A percentile compares a stretch with the other conserved stretches of the same genome.
phyloP scores from a whole-genome alignment of 352 stramenopile genomes.

The Globisporangium acanthophoron region DNA sequence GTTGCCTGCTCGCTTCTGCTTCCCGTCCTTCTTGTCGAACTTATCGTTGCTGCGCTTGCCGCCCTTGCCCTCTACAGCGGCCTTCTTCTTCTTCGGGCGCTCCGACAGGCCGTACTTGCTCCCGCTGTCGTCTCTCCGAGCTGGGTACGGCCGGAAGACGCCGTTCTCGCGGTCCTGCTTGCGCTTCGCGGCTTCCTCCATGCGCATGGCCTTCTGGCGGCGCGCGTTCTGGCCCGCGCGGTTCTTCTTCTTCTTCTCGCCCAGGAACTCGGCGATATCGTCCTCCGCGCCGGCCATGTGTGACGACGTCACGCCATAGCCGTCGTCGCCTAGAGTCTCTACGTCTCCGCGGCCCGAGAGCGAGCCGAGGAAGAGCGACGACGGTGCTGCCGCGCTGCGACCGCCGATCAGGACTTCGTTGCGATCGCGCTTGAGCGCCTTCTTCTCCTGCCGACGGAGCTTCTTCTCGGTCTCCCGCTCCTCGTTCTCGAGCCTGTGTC shows the following conservation, averaged over 20 bases:
- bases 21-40: constrained; percentile 5
- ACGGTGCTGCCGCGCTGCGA: constrained; percentile 43
- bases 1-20: constrained; percentile 10
- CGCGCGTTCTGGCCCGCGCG: constrained; percentile 70
- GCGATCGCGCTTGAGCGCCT: constrained; percentile 43
- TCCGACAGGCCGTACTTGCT: constrained; percentile 75
- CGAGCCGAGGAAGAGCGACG: constrained; percentile 72
- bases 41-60: neutral
- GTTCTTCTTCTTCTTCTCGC: constrained; percentile 86
- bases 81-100: constrained; percentile 71
- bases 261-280: constrained; percentile 81
- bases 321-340: constrained; percentile 24
- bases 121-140: constrained; percentile 8
- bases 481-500: constrained; percentile 38
- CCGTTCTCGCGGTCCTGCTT: constrained; percentile 40
- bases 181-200: constrained; percentile 49
- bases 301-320: constrained; percentile 12
- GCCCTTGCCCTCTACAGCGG: constrained; percentile 15
- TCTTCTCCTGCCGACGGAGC: constrained; percentile 50
- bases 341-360: constrained; percentile 42
- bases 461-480: constrained; percentile 59
- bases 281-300: constrained; percentile 54
- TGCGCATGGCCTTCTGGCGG: constrained; percentile 69
- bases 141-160: constrained; percentile 29
- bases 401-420: constrained; percentile 60